These are phyloP conservation scores for Globisporangium perplexum DNA, from an alignment of 352 stramenopile genomes.

Conservation along the genomic window DNA sequence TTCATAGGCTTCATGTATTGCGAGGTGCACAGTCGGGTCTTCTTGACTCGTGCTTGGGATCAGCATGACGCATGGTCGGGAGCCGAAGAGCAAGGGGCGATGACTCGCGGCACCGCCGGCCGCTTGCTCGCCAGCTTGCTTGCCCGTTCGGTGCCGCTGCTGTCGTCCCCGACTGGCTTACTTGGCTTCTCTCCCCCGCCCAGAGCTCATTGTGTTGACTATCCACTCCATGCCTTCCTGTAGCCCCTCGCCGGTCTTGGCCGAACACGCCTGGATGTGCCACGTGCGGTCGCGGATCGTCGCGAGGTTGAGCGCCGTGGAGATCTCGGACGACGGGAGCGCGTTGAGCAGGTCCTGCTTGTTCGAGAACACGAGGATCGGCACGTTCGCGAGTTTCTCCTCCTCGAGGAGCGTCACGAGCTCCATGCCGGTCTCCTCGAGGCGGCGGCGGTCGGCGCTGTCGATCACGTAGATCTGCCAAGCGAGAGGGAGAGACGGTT, in stretches of 20 bases:
- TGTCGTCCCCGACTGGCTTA: slow-evolving; percentile 16
- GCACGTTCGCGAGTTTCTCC: slow-evolving; percentile 91
- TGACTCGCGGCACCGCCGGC: not conserved
- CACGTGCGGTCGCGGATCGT: slow-evolving; percentile 87
- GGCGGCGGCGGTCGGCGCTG: slow-evolving; percentile 85
- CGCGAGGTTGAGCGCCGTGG: slow-evolving; percentile 86
- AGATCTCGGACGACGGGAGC: slow-evolving; percentile 86
- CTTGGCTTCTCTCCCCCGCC: slow-evolving; percentile 62
- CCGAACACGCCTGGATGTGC: slow-evolving; percentile 89
- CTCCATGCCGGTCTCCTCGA: slow-evolving; percentile 93
- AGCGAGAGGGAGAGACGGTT: too few species aligned
- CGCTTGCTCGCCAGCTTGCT: not conserved
- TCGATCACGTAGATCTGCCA: slow-evolving; percentile 93
- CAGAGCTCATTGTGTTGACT: slow-evolving; percentile 73
- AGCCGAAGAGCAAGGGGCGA: too few species aligned
- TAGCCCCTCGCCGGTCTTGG: slow-evolving; percentile 87
- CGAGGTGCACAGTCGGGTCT: too few species aligned
- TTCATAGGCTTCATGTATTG: slow-evolving; percentile 1
- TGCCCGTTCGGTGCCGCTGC: too few species aligned
- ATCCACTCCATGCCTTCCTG: slow-evolving; percentile 88
- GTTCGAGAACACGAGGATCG: slow-evolving; percentile 95
- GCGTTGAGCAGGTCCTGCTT: slow-evolving; percentile 95
- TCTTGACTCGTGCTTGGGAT: not conserved
- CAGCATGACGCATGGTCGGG: not conserved
- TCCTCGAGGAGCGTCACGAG: slow-evolving; percentile 92